Base-by-base conservation (phyloP, 2,329 filamentous ascomycete genomes). In the Cytospora mali region DNA sequence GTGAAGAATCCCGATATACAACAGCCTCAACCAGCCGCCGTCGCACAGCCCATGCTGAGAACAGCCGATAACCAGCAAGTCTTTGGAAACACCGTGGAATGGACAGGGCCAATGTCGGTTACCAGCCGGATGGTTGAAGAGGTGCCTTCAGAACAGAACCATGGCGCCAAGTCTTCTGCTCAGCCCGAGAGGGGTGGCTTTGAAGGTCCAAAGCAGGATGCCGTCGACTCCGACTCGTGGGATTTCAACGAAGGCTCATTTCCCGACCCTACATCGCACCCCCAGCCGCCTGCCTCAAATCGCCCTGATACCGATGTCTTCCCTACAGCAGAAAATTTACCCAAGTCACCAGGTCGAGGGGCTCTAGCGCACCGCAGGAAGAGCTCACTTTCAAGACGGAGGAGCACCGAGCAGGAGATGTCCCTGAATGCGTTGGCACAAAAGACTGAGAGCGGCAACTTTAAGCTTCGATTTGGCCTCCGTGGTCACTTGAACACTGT, bases 401-500 rank as follows among this genome's bases (percentile, higher is more conserved):
- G 88, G 67, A 91, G 87, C 66, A 80, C 85, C 9, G 93, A 97
- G 23, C 81, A 87, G 51, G 86, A 88, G 46, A 72, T 87, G 42
- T 81, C 82, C 0, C 70, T 86, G 31, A 81, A 80, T 57, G 71
- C 77, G 2, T 68, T 78, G 39, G 72, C 74, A 3, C 81, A 86
- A 61, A 91, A 88, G 71, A 76, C 81, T 1, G 93, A 97, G 65
- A 85, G 81, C 28, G 84, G 87, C 18, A 92, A 85, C 68, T 98
- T 99, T 79, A 97, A 96, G 75, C 89, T 98, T 63, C 87, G 93
- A 56, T 98, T 97, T 72, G 94, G 93, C 5, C 82, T 99, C 5
- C 85, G 94, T 57, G 95, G 95, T 1, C 95, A 99, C 74, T 83
- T 99, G 2, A 93, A 98, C 73, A 93, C 96, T 3, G 92, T 99